Evolutionary conservation across 345 rosid species (phyloP).

Genomic region (Gossypium rotundifolium): DNA sequence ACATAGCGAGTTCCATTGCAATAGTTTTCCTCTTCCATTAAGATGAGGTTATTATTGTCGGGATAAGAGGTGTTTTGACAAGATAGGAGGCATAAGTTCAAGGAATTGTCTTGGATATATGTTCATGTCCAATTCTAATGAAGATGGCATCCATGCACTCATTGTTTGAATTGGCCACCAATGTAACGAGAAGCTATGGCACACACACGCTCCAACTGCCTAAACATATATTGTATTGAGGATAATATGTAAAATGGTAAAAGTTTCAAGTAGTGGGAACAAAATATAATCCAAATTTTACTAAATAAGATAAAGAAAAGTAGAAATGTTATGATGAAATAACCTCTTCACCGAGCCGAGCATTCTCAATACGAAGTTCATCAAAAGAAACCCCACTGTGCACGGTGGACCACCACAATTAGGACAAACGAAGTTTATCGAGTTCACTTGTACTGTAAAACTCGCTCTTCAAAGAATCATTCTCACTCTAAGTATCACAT

Average conservation of each 20-base stretch:
- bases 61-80: conserved; percentile 35
- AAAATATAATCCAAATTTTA: accelerated
- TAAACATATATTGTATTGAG: neutral
- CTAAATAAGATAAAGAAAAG: no score
- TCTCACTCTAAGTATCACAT: conserved; percentile 68
- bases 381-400: conserved; percentile 62
- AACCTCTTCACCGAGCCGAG: conserved; percentile 86
- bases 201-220: conserved; percentile 71
- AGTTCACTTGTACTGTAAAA: conserved; percentile 70
- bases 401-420: conserved; percentile 69
- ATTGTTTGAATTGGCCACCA: conserved; percentile 46
- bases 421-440: conserved; percentile 60
- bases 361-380: conserved; percentile 77
- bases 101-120: conserved; percentile 3
- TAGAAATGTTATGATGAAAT: neutral
- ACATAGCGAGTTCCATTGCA: conserved; percentile 65
- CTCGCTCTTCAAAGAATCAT: conserved; percentile 65
- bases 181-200: conserved; percentile 51
- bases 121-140: conserved; percentile 77
- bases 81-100: conserved; percentile 39
- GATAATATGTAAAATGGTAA: neutral
- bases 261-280: no score
- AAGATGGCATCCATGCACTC: conserved; percentile 39
- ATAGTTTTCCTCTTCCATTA: conserved; percentile 62
- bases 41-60: conserved; percentile 27